phyloP scores from a whole-genome alignment of 2,329 filamentous ascomycete species.

The Colletotrichum tabaci region DNA sequence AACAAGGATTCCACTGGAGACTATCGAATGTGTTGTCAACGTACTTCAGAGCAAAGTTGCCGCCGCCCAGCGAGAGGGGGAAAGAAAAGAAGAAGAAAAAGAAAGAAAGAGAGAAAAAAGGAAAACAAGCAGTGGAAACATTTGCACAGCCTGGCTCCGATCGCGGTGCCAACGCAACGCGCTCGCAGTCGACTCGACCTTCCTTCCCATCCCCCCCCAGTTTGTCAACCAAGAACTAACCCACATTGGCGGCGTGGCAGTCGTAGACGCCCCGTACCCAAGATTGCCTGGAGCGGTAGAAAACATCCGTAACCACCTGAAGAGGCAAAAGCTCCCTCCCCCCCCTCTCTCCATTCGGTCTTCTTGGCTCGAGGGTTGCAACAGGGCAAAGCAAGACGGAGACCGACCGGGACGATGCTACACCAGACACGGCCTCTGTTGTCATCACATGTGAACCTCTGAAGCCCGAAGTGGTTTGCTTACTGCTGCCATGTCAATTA shows the following conservation, averaged over 20 bases:
- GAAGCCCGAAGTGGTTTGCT: conserved; percentile 6
- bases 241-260: conserved; percentile 31
- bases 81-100: too few relatives aligned
- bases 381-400: background rate
- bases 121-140: too few relatives aligned
- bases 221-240: conserved; percentile 6
- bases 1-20: too few relatives aligned
- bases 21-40: too few relatives aligned
- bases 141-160: background rate
- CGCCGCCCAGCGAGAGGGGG: too few relatives aligned
- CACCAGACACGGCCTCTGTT: background rate
- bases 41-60: too few relatives aligned
- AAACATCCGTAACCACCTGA: background rate
- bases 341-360: background rate
- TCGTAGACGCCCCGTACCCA: conserved; percentile 31
- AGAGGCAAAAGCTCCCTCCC: conserved; percentile 23
- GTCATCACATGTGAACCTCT: background rate
- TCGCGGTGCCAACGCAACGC: conserved; percentile 8
- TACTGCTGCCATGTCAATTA: background rate
- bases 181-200: background rate
- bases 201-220: background rate
- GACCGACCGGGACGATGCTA: background rate
- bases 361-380: conserved; percentile 7
- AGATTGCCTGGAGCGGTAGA: conserved; percentile 18
- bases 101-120: too few relatives aligned